Evolutionary conservation across 176 grass and related monocot genomes (phyloP), one percentile per base, ranked within the genome.

Genomic region (Cymbopogon citratus): DNA sequence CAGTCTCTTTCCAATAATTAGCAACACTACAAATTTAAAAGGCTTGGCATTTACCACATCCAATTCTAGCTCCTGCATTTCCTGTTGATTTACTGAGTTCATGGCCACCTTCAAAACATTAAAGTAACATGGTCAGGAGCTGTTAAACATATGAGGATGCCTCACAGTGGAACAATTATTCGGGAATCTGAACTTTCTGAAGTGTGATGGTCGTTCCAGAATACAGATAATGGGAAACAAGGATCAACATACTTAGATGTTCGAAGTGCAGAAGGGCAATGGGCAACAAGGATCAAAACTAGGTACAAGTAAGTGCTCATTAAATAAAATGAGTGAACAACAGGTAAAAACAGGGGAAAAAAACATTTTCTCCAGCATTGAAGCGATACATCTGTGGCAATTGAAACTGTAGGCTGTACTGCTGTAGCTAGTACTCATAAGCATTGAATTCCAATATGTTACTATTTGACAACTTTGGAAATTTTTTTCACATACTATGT

Each of bases 1-100:
- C 1, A 6, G 5, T 9, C 3, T 39, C 27, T 74, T 84, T 39
- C 38, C 38, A 84, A 38, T 29, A 61, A 40, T 18, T 78, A 18
- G 23, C 14, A 64, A 81, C 80, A 71, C 14, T 28, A 65, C 12
- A 43, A 2, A 59, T 57, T 57, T 57, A 23, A 16, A 52, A 76
- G 15, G 46, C 3, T 52, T 83, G 16, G 13, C 7, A 65, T 63
- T 76, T 79, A 91, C 89, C 89, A 21, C 92, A 94, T 82, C 83
- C 92, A 82, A 91, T 84, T 76, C 92, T 89, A 56, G 71, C 92
- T 36, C 92, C 92, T 75, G 92, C 86, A 51, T 94, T 94, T 81
- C 92, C 92, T 71, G 92, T 89, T 76, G 76, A 84, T 46, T 89
- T 94, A 57, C 89, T 89, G 29, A 94, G 89, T 73, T 94, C 89